phyloP scores from a whole-genome alignment of 2,329 filamentous ascomycete genomes.

The Curvularia lunata region DNA sequence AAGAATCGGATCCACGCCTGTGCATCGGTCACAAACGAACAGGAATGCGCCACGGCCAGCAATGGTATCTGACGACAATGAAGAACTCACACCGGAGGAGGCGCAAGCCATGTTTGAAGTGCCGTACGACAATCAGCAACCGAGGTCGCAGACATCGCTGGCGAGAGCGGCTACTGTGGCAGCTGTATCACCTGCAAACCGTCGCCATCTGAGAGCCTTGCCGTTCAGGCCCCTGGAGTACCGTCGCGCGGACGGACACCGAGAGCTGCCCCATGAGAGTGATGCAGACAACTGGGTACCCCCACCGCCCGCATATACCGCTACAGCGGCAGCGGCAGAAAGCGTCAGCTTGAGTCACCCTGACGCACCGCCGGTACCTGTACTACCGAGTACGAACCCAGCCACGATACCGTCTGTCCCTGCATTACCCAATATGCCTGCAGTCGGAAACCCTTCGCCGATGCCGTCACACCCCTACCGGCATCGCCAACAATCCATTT shows the following conservation, averaged over 20 bases:
- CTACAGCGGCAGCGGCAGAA: slow-evolving; percentile 57
- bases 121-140: slow-evolving; percentile 51
- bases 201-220: slow-evolving; percentile 66
- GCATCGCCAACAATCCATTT: slow-evolving; percentile 37
- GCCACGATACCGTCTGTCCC: slow-evolving; percentile 32
- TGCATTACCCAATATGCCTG: slow-evolving; percentile 34
- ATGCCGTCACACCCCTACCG: slow-evolving; percentile 31
- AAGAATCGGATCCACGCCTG: slow-evolving; percentile 32
- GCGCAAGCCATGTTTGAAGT: slow-evolving; percentile 48
- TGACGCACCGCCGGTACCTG: slow-evolving; percentile 35
- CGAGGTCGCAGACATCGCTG: slow-evolving; percentile 49
- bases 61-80: slow-evolving; percentile 37
- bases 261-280: slow-evolving; percentile 81
- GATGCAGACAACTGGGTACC: slow-evolving; percentile 90
- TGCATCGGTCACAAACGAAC: slow-evolving; percentile 38
- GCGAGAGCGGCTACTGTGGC: slow-evolving; percentile 54
- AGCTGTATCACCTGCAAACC: slow-evolving; percentile 74
- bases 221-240: slow-evolving; percentile 65
- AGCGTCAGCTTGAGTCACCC: slow-evolving; percentile 49
- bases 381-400: slow-evolving; percentile 9
- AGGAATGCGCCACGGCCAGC: slow-evolving; percentile 27
- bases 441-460: slow-evolving; percentile 31
- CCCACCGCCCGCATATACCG: slow-evolving; percentile 80
- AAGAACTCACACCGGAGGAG: slow-evolving; percentile 44
- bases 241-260: slow-evolving; percentile 70